Evolutionary conservation across 345 rosid species (phyloP).

Genomic region (Eucalyptus tenuipes): DNA sequence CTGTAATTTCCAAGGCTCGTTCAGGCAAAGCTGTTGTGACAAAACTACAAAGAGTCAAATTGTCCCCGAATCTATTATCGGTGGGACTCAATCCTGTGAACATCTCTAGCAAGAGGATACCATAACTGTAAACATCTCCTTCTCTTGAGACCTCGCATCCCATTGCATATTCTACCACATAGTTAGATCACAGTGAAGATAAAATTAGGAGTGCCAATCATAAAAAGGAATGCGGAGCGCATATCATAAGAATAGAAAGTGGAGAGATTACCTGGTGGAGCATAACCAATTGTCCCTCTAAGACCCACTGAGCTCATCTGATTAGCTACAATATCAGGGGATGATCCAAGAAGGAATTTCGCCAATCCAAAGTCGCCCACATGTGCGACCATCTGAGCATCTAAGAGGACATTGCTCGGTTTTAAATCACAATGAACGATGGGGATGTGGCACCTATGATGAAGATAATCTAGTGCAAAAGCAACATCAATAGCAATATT

Average conservation of each 20-base stretch:
- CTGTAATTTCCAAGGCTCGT: neutral
- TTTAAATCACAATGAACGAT: neutral
- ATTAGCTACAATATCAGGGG: fast-evolving
- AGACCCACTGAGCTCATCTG: neutral
- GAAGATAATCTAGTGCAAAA: neutral
- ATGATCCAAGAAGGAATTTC: neutral
- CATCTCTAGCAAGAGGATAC: neutral
- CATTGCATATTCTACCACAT: neutral
- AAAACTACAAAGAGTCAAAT: neutral
- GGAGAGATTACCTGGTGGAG: neutral
- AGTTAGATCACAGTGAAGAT: neutral
- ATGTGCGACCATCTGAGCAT: neutral
- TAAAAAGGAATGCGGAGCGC: fast-evolving
- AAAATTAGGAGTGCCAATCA: too few species aligned
- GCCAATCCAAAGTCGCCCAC: neutral
- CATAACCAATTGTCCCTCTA: neutral
- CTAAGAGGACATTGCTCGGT: neutral
- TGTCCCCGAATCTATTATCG: fast-evolving
- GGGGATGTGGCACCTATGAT: neutral
- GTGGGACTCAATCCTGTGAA: neutral
- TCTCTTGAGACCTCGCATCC: neutral
- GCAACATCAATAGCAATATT: neutral
- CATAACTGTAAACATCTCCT: neutral
- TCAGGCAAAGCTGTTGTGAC: neutral
- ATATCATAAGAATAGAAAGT: neutral